Evolutionary conservation across 1,284 basidiomycete genomes (phyloP).

Genomic region (Agaricales sp.): DNA sequence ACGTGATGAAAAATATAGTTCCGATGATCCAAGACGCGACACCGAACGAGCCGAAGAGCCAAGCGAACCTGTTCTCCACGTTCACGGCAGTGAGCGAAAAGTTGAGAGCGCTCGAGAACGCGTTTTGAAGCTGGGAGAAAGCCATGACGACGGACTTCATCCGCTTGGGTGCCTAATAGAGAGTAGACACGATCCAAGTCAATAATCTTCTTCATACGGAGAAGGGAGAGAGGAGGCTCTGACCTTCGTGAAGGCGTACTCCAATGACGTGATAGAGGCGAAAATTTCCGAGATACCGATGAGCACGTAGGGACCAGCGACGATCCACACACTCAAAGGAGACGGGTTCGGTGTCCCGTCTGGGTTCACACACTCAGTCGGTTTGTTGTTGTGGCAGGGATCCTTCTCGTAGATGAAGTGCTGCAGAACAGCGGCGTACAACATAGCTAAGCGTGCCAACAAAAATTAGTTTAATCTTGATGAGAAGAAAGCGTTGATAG

Average conservation of each 20-base stretch:
- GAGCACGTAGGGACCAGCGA: slow-evolving; percentile 35
- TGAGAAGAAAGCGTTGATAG: too few species aligned
- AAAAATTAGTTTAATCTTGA: not conserved
- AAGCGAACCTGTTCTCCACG: slow-evolving; percentile 28
- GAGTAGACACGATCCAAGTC: too few species aligned
- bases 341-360: slow-evolving; percentile 24
- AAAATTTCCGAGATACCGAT: slow-evolving; percentile 46
- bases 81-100: slow-evolving; percentile 32
- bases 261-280: slow-evolving; percentile 48
- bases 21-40: slow-evolving; percentile 38
- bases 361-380: slow-evolving; percentile 27
- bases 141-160: slow-evolving; percentile 48
- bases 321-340: slow-evolving; percentile 42
- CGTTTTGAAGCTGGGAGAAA: slow-evolving; percentile 43
- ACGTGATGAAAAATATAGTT: slow-evolving; percentile 34
- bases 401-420: slow-evolving; percentile 36
- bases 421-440: slow-evolving; percentile 47
- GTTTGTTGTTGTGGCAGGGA: slow-evolving; percentile 32
- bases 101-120: slow-evolving; percentile 36
- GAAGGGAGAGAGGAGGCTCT: not conserved
- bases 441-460: slow-evolving; percentile 34
- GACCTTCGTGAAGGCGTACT: slow-evolving; percentile 53
- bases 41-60: slow-evolving; percentile 34
- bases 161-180: slow-evolving; percentile 29
- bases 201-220: too few species aligned